Percentiles rank a stretch among this genome's conserved stretches.
Evolutionary conservation across 768 basidiomycete genomes (phyloP).

Genomic region (Butyriboletus loyo): DNA sequence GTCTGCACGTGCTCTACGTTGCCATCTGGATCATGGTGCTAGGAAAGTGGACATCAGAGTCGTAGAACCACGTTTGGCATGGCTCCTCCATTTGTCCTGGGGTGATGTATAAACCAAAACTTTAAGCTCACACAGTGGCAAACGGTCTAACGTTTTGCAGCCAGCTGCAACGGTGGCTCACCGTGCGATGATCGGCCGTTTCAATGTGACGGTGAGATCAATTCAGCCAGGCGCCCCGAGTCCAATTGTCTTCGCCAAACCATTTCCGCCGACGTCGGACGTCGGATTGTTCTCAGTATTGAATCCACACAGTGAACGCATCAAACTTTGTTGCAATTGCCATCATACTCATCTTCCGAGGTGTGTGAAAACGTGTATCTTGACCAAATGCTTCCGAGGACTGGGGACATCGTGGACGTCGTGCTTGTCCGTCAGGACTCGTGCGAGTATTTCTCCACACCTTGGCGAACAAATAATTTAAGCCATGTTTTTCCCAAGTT

Average conservation of each 20-base stretch:
- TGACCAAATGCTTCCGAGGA: not conserved
- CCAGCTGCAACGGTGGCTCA: not conserved
- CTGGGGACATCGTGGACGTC: not conserved
- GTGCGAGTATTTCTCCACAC: not conserved
- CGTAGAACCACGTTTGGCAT: not conserved
- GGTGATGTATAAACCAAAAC: not conserved
- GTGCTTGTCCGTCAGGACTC: not conserved
- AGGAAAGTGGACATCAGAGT: not conserved
- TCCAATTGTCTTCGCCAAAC: not conserved
- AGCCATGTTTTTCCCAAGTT: constrained; percentile 1
- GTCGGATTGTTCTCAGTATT: not conserved
- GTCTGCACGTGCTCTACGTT: no score
- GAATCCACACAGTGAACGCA: not conserved
- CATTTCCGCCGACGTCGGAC: not conserved
- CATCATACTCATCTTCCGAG: not conserved
- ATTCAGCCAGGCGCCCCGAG: not conserved
- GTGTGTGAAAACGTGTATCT: not conserved
- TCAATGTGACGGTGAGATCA: not conserved
- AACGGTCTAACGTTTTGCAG: not conserved
- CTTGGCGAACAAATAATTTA: not conserved
- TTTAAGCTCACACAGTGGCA: not conserved
- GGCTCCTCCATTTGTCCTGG: not conserved
- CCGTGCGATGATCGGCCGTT: not conserved
- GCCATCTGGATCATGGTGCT: no score
- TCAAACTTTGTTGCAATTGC: not conserved